A percentile compares a stretch with the other conserved stretches of the same genome.
Evolutionary conservation across 2,329 filamentous ascomycete genomes (phyloP).

Genomic region (Pseudogymnoascus sp.): DNA sequence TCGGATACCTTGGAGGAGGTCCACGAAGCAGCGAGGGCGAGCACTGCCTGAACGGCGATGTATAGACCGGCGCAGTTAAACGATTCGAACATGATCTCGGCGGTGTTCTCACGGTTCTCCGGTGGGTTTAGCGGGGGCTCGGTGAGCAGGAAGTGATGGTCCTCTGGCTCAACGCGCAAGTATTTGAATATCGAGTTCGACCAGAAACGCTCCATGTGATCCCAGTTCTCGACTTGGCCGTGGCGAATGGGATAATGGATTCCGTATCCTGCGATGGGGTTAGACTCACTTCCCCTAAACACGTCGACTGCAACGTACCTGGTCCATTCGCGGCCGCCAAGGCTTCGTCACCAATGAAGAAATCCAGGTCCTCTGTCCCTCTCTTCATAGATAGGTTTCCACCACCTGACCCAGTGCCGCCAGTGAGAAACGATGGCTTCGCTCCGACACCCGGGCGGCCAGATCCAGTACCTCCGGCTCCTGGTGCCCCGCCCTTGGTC

Average conservation of each 20-base stretch:
- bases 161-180: constrained; percentile 92
- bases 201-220: constrained; percentile 99
- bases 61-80: constrained; percentile 99
- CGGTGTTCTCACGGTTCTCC: constrained; percentile 97
- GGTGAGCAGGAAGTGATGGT: constrained; percentile 96
- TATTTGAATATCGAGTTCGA: constrained; percentile 99
- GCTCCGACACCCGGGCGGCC: constrained; percentile 85
- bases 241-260: constrained; percentile 97
- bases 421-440: constrained; percentile 91
- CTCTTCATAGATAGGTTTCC: constrained; percentile 85
- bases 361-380: constrained; percentile 95
- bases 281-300: not conserved
- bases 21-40: constrained; percentile 95
- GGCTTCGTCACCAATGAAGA: constrained; percentile 97
- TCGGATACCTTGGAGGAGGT: constrained; percentile 97
- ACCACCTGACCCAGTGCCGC: constrained; percentile 65
- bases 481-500: constrained; percentile 71
- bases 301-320: constrained; percentile 41
- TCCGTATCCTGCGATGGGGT: constrained; percentile 62
- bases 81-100: constrained; percentile 99
- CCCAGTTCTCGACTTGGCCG: constrained; percentile 99
- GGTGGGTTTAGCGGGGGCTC: constrained; percentile 96
- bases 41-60: constrained; percentile 94
- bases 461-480: constrained; percentile 67
- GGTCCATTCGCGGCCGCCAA: constrained; percentile 75